Percentiles rank a stretch among this genome's conserved stretches.
Evolutionary conservation across 345 rosid genomes (phyloP).

Genomic region (Linum lewisii): DNA sequence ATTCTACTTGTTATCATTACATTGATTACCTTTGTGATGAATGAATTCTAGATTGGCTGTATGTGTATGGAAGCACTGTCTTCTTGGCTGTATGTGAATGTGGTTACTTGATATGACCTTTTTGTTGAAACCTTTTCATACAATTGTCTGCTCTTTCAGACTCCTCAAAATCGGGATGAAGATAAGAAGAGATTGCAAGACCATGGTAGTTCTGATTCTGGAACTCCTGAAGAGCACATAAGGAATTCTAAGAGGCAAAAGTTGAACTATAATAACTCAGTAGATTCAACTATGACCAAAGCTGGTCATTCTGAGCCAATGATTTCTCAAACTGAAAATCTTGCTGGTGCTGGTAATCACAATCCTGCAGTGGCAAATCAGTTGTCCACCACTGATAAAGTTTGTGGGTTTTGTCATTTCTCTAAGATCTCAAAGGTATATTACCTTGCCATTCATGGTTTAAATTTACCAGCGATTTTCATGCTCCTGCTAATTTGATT

Average conservation of each 20-base stretch:
- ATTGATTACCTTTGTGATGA: neutral
- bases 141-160: constrained; percentile 20
- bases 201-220: constrained; percentile 23
- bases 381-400: constrained; percentile 12
- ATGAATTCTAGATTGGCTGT: neutral
- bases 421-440: constrained; percentile 46
- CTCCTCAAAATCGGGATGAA: constrained; percentile 21
- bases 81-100: neutral
- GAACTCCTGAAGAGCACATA: constrained; percentile 25
- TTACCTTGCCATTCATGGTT: neutral
- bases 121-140: neutral
- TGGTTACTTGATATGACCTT: neutral
- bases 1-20: neutral
- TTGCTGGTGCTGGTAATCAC: constrained; percentile 12
- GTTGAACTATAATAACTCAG: constrained; percentile 21
- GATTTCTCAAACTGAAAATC: constrained; percentile 14
- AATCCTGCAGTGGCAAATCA: constrained; percentile 15
- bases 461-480: neutral
- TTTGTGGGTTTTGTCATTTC: constrained; percentile 75
- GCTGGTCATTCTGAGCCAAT: constrained; percentile 10
- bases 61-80: neutral
- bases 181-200: constrained; percentile 18
- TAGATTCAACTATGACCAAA: constrained; percentile 8
- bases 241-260: constrained; percentile 46
- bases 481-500: neutral